These are phyloP conservation scores for Cornus kousa DNA, from an alignment of 148 eudicot species.

Conservation along the genomic window DNA sequence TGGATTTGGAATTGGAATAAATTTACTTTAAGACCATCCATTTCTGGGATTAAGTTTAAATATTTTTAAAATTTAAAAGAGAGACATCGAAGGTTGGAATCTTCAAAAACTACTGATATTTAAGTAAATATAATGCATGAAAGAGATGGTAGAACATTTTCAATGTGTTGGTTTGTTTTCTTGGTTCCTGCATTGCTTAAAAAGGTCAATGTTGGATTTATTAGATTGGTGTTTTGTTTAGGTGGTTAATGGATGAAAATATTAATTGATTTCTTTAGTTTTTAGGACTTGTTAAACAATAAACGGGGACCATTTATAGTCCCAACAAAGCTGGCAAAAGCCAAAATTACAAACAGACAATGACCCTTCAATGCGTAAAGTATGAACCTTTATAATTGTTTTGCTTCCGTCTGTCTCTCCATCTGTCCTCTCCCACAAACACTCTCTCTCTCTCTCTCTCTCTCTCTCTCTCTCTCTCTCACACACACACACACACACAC, in stretches of 20 bases:
- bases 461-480: background rate
- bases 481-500: background rate
- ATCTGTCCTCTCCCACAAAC: background rate
- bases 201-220: background rate
- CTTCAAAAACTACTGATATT: too few species aligned
- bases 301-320: slow-evolving; percentile 12
- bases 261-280: background rate
- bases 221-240: background rate
- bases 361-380: background rate
- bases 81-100: too few species aligned
- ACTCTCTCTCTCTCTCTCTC: background rate
- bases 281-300: background rate
- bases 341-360: slow-evolving; percentile 5
- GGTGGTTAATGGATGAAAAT: background rate
- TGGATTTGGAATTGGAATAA: too few species aligned
- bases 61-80: too few species aligned
- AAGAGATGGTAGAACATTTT: too few species aligned
- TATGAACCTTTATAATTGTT: background rate
- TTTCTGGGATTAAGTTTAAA: too few species aligned
- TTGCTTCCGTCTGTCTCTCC: background rate
- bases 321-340: slow-evolving; percentile 13
- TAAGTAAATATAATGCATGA: too few species aligned
- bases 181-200: background rate
- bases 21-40: too few species aligned
- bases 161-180: background rate